Evolutionary conservation across 2,329 filamentous ascomycete species (phyloP).

Genomic region (Fusarium virguliforme): DNA sequence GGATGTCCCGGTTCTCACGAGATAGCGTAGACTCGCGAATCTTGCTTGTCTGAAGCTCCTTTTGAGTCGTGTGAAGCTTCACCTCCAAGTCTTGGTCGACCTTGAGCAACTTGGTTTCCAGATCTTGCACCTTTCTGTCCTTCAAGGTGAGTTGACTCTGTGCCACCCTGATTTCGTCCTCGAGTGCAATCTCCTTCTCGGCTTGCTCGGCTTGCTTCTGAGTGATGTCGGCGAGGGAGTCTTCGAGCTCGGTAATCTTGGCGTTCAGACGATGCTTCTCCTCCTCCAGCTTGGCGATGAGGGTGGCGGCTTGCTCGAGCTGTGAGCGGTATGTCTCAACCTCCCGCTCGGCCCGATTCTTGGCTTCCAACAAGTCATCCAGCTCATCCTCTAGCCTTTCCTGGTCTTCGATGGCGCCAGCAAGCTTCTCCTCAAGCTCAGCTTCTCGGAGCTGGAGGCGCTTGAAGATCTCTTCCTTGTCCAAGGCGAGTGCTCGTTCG

Average conservation of each 20-base stretch:
- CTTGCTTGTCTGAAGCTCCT: constrained; percentile 83
- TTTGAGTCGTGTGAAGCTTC: constrained; percentile 83
- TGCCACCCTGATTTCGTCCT: constrained; percentile 90
- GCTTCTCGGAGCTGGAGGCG: constrained; percentile 92
- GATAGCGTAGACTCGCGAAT: constrained; percentile 82
- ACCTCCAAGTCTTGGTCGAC: constrained; percentile 91
- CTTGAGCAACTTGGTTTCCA: constrained; percentile 87
- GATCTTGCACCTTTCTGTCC: constrained; percentile 89
- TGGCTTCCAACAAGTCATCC: constrained; percentile 88
- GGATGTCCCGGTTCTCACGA: constrained; percentile 85
- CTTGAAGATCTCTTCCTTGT: constrained; percentile 99
- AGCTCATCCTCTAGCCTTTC: constrained; percentile 94
- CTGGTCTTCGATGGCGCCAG: constrained; percentile 93
- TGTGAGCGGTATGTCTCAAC: constrained; percentile 84
- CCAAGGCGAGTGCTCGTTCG: constrained; percentile 92
- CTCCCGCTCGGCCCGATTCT: constrained; percentile 89
- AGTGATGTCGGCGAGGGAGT: constrained; percentile 79
- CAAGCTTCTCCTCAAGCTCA: constrained; percentile 93
- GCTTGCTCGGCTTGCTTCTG: constrained; percentile 80
- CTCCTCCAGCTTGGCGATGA: constrained; percentile 88
- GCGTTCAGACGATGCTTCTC: constrained; percentile 85
- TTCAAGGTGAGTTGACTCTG: constrained; percentile 91
- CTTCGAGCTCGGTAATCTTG: constrained; percentile 79
- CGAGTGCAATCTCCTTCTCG: constrained; percentile 81
- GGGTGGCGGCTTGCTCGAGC: constrained; percentile 89